phyloP scores from a whole-genome alignment of 2,329 filamentous ascomycete genomes.

The Fusarium chlamydosporum region DNA sequence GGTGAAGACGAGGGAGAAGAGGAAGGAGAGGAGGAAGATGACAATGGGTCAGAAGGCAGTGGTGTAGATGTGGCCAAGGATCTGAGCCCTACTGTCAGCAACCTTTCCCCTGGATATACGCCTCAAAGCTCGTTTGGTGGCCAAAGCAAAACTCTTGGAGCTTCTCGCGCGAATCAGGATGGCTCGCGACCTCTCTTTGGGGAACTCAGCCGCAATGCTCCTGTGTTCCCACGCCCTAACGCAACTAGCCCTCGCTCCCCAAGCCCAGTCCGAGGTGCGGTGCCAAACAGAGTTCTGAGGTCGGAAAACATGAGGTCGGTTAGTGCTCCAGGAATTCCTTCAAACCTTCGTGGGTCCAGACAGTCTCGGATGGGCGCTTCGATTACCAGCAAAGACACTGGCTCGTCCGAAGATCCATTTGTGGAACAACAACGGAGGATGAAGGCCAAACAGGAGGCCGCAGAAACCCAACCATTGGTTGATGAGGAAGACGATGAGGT shows the following conservation, averaged over 20 bases:
- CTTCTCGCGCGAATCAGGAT: constrained; percentile 59
- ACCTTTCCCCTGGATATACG: constrained; percentile 64
- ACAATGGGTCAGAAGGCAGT: constrained; percentile 69
- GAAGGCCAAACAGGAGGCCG: constrained; percentile 69
- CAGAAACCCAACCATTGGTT: constrained; percentile 69
- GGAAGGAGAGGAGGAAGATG: constrained; percentile 61
- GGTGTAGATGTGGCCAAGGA: constrained; percentile 76
- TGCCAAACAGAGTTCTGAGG: constrained; percentile 65
- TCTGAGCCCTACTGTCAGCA: constrained; percentile 66
- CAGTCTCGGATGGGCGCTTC: constrained; percentile 57
- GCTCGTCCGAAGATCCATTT: constrained; percentile 62
- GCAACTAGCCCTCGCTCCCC: constrained; percentile 77
- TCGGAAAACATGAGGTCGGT: constrained; percentile 69
- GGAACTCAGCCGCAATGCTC: constrained; percentile 65
- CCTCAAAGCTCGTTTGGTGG: constrained; percentile 72
- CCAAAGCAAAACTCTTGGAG: constrained; percentile 56
- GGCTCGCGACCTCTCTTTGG: constrained; percentile 66
- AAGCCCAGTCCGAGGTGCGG: constrained; percentile 74
- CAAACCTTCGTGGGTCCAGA: constrained; percentile 64
- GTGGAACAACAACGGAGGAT: constrained; percentile 66
- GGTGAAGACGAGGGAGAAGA: constrained; percentile 58
- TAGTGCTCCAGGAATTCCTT: constrained; percentile 72
- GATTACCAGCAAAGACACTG: constrained; percentile 57
- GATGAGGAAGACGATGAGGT: constrained; percentile 80
- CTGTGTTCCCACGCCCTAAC: constrained; percentile 68